Evolutionary conservation across 768 basidiomycete genomes (phyloP).

Genomic region (Lactarius pseudohatsudake): DNA sequence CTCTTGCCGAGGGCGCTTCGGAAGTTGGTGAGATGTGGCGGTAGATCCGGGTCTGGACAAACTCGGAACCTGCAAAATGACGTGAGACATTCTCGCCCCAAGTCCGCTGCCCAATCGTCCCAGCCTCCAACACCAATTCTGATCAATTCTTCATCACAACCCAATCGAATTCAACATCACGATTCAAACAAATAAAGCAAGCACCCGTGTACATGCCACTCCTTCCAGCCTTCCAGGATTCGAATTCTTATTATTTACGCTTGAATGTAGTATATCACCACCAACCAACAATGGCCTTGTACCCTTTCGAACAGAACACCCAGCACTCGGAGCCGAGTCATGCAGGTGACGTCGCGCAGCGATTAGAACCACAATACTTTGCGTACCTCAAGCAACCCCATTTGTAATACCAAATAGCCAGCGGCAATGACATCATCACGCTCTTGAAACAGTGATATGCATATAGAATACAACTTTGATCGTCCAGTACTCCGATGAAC

Average conservation of each 20-base stretch:
- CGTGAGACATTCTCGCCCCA: slow-evolving; percentile 5
- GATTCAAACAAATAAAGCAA: slow-evolving; percentile 13
- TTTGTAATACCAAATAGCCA: slow-evolving; percentile 4
- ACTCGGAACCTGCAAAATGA: background rate
- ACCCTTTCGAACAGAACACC: slow-evolving; percentile 2
- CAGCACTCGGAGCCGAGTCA: background rate
- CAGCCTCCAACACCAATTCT: background rate
- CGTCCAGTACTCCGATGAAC: background rate
- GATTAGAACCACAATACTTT: slow-evolving; percentile 7
- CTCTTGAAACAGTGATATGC: background rate
- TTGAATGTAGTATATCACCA: slow-evolving; percentile 18
- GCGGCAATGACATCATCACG: background rate
- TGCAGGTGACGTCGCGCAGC: background rate
- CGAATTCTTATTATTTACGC: slow-evolving; percentile 7
- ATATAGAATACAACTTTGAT: background rate
- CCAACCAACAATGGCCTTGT: slow-evolving; percentile 10
- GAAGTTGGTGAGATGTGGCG: slow-evolving; percentile 62
- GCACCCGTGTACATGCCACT: slow-evolving; percentile 3
- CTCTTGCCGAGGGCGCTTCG: slow-evolving; percentile 39
- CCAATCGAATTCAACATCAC: slow-evolving; percentile 9
- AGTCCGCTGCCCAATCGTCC: background rate
- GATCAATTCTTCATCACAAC: slow-evolving; percentile 5
- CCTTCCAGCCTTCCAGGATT: slow-evolving; percentile 8
- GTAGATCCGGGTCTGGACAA: slow-evolving; percentile 5
- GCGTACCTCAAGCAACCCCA: slow-evolving; percentile 10